Evolutionary conservation across 345 rosid species (phyloP).

Genomic region (Arabis alpina): DNA sequence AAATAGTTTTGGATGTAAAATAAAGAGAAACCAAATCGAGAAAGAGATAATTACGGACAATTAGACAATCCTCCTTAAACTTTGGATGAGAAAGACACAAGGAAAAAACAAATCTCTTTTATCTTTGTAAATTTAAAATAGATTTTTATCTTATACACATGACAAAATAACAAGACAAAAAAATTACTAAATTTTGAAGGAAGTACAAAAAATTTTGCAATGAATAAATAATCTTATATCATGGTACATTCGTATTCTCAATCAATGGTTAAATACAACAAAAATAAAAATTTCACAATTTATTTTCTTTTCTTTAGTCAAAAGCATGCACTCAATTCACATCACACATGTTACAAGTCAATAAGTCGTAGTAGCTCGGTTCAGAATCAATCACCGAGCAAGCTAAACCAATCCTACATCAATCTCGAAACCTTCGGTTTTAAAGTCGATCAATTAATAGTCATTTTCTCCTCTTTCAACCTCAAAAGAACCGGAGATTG

Average conservation of each 20-base stretch:
- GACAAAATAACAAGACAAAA: not conserved
- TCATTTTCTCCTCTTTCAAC: slow-evolving; percentile 73
- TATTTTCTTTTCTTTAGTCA: slow-evolving; percentile 28
- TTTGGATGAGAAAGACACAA: slow-evolving; percentile 33
- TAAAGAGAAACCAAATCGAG: slow-evolving; percentile 32
- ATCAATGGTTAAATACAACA: slow-evolving; percentile 22
- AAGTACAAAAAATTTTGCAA: not conserved
- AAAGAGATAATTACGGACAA: slow-evolving; percentile 33
- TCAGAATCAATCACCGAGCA: slow-evolving; percentile 23
- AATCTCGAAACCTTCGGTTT: slow-evolving; percentile 2
- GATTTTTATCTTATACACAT: not conserved
- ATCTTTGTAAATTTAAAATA: slow-evolving; percentile 24
- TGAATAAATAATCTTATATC: not conserved
- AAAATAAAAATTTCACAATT: slow-evolving; percentile 12
- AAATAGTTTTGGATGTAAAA: slow-evolving; percentile 33
- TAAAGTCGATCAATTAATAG: slow-evolving; percentile 42
- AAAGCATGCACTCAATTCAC: slow-evolving; percentile 37
- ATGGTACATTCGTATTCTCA: slow-evolving; percentile 16
- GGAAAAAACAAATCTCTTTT: not conserved
- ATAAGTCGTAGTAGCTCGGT: slow-evolving; percentile 10
- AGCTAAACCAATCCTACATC: slow-evolving; percentile 32
- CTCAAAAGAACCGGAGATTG: slow-evolving; percentile 65
- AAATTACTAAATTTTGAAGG: not conserved
- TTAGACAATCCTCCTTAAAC: slow-evolving; percentile 38
- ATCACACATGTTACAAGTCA: slow-evolving; percentile 45